phyloP scores from a whole-genome alignment of 495 filamentous ascomycete genomes.

The Talaromyces proteolyticus region DNA sequence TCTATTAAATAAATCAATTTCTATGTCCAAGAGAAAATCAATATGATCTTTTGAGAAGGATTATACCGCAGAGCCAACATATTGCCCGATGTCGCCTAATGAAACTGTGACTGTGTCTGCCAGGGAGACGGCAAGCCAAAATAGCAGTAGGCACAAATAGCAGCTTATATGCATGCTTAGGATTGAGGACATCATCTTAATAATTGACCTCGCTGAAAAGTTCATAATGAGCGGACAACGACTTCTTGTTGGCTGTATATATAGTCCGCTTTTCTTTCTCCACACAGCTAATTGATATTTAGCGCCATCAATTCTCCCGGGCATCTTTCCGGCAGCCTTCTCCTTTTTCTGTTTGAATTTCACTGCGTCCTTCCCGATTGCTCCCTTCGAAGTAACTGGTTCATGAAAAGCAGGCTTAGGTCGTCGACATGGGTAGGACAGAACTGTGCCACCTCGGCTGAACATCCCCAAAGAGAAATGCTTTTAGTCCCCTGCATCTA shows the following conservation, averaged over 20 bases:
- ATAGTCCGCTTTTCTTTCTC: neutral
- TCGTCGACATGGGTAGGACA: neutral
- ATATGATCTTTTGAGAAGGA: neutral
- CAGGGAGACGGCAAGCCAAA: neutral
- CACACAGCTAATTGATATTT: neutral
- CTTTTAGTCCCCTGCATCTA: neutral
- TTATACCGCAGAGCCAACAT: constrained; percentile 1
- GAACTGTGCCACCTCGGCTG: neutral
- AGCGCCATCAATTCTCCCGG: neutral
- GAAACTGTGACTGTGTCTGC: neutral
- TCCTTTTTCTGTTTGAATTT: neutral
- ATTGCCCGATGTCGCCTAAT: neutral
- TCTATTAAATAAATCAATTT: neutral
- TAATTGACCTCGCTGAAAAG: neutral
- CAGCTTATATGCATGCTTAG: neutral
- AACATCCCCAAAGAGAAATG: neutral
- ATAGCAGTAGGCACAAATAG: neutral
- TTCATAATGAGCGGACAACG: neutral
- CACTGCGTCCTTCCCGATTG: neutral
- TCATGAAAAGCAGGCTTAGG: neutral
- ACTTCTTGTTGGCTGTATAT: constrained; percentile 1
- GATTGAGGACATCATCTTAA: neutral
- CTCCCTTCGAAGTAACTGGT: neutral
- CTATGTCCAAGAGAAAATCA: neutral
- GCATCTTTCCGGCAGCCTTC: neutral